Percentiles rank a stretch among this genome's conserved stretches.
These are phyloP conservation scores for Astrephomene gubernaculifera DNA, from an alignment of 139 green algal genomes.

Conservation along the genomic window DNA sequence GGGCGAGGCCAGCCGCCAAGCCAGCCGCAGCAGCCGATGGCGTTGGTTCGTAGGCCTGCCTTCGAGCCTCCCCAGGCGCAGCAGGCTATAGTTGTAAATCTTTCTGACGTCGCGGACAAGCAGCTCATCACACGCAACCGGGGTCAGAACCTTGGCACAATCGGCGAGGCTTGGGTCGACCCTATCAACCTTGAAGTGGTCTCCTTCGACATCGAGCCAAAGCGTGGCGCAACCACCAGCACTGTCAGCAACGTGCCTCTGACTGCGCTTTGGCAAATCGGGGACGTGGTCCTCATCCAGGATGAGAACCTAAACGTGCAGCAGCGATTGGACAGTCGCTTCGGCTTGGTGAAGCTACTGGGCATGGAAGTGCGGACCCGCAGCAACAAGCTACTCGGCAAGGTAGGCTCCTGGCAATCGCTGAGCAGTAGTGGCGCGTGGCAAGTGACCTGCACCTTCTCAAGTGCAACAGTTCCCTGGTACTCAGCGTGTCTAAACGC, in stretches of 20 bases:
- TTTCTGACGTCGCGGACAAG: constrained; percentile 57
- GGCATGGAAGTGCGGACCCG: constrained; percentile 74
- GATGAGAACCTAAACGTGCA: constrained; percentile 70
- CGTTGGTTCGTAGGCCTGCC: not conserved
- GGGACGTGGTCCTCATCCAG: constrained; percentile 85
- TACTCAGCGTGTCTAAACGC: too few species aligned
- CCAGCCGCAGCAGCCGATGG: constrained; percentile 13
- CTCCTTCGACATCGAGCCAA: constrained; percentile 73
- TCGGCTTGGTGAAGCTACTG: constrained; percentile 68
- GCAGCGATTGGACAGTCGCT: constrained; percentile 57
- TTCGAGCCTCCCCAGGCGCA: not conserved
- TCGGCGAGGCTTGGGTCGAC: constrained; percentile 78
- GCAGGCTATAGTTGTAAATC: constrained; percentile 32
- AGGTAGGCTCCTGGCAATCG: constrained; percentile 51
- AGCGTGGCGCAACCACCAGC: constrained; percentile 47
- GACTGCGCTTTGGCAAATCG: constrained; percentile 71
- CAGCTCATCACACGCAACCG: constrained; percentile 75
- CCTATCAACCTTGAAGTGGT: constrained; percentile 61
- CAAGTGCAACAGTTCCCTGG: too few species aligned
- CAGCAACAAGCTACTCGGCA: constrained; percentile 68
- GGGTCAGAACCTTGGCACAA: constrained; percentile 69
- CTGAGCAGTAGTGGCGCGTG: not conserved
- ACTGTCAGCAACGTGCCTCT: constrained; percentile 67
- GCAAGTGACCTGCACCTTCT: not conserved
- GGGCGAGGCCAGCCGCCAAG: not conserved